Evolutionary conservation across 192 early-diverging fungal species (phyloP), one percentile per base, ranked within the genome.

Genomic region (Coemansia sp.): DNA sequence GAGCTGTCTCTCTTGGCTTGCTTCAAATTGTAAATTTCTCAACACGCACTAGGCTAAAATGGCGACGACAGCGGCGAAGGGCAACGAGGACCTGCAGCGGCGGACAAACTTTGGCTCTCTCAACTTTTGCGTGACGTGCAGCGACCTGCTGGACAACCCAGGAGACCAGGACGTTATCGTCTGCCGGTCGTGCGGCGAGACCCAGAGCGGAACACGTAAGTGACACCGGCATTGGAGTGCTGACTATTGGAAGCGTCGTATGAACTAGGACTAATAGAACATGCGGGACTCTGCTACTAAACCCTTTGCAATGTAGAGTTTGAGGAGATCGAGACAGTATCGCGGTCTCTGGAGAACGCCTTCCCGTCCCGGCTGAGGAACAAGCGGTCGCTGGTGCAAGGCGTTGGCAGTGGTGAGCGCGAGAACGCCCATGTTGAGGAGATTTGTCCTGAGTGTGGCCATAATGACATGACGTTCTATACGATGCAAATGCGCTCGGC

Each of bases 401-500:
- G 76, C 38, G 73, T 77, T 6, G 76, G 61, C n/a, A 70, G 65
- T 71, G 66, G 75, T 64, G 75, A 83, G 74, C 71, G 69, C 20
- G 61, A 66, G 7, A 64, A 84, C 50, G 76, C 73, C 14, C 64
- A 61, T 88, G 93, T 98, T 45, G 92, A 97, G 68, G 95, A 99
- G 76, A 93, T 90, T 67, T 99, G 97, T 80, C 95, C 93, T 20
- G 89, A 94, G 59, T 99, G 97, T 75, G 97, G 91, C 50, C 83
- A 88, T 21, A 87, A 88, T 16, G 95, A 97, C 84, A 95, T 99
- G 93, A 90, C 88, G 14, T 99, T 93, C 79, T 90, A 96, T 71
- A 97, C 97, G 3, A 92, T 95, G 80, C 97, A 99, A 76, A 82
- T 99, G 73, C 91, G 97, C 45, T 94, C 92, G 65, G 97, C 97